Percentiles rank a stretch among this genome's conserved stretches.
Evolutionary conservation across 2,329 filamentous ascomycete species (phyloP).

Genomic region (Teratosphaeria pseudoeucalypti): DNA sequence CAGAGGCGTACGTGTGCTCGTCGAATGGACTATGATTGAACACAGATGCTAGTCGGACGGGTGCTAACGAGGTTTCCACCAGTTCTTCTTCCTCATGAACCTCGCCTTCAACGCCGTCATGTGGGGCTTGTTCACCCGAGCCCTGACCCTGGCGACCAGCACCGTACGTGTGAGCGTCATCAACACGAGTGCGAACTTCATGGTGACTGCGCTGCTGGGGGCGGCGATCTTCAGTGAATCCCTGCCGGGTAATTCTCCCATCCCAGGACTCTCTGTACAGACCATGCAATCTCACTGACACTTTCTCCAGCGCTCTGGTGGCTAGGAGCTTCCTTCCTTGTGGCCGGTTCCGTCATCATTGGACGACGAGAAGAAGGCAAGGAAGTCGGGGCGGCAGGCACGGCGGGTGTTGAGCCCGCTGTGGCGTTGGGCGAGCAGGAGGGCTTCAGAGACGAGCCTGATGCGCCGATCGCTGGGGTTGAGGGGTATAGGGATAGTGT

Average conservation of each 20-base stretch:
- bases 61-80: neutral
- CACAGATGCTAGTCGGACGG: neutral
- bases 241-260: constrained; percentile 42
- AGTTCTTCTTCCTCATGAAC: constrained; percentile 65
- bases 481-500: constrained; percentile 1
- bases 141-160: constrained; percentile 61
- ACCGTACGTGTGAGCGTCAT: constrained; percentile 73
- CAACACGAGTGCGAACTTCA: constrained; percentile 74
- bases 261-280: neutral
- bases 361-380: constrained; percentile 54
- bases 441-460: constrained; percentile 21
- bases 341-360: constrained; percentile 69
- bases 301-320: constrained; percentile 52
- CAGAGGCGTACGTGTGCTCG: constrained; percentile 36
- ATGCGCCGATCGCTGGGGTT: constrained; percentile 13
- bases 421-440: constrained; percentile 7
- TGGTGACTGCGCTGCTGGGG: constrained; percentile 65
- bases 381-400: constrained; percentile 15
- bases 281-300: neutral
- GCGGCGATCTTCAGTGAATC: constrained; percentile 60
- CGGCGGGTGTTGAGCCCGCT: constrained; percentile 10
- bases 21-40: neutral
- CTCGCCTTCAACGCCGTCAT: constrained; percentile 68
- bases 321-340: constrained; percentile 59
- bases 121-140: constrained; percentile 75